Evolutionary conservation across 208 protist genomes (phyloP).

Genomic region (Naegleria fowleri): DNA sequence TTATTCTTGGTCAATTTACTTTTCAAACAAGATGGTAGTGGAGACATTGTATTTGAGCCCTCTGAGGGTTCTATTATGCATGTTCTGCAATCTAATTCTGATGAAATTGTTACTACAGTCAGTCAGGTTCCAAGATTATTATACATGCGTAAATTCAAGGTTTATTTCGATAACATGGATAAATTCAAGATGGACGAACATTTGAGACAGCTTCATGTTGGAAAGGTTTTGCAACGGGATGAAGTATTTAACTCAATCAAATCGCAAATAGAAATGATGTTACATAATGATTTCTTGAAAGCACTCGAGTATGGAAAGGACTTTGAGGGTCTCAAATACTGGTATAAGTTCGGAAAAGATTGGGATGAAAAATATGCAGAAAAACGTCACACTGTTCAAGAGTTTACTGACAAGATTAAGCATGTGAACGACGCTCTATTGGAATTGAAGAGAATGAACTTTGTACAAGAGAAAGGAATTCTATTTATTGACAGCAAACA

Average conservation of each 20-base stretch:
- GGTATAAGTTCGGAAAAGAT: constrained; percentile 10
- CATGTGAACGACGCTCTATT: neutral
- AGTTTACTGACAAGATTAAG: neutral
- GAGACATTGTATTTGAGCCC: constrained; percentile 9
- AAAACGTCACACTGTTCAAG: neutral
- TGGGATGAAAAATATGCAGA: constrained; percentile 19
- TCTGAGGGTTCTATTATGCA: neutral
- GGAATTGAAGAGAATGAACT: constrained; percentile 30
- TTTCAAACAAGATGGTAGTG: neutral
- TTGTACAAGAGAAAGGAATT: constrained; percentile 22
- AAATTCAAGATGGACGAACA: constrained; percentile 18
- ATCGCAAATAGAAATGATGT: constrained; percentile 24
- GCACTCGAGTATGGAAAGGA: neutral
- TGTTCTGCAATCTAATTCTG: neutral
- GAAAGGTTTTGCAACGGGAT: neutral
- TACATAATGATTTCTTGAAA: constrained; percentile 5
- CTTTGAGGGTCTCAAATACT: constrained; percentile 6
- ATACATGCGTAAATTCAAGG: constrained; percentile 26
- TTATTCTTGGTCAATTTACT: constrained; percentile 10
- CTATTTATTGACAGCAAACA: constrained; percentile 26
- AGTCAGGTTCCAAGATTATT: constrained; percentile 18
- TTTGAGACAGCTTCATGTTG: constrained; percentile 18
- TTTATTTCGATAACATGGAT: constrained; percentile 17
- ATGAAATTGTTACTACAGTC: constrained; percentile 17
- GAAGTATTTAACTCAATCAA: neutral